Evolutionary conservation across 306 rosid genomes (phyloP).

Genomic region (Gynostemma pentaphyllum): DNA sequence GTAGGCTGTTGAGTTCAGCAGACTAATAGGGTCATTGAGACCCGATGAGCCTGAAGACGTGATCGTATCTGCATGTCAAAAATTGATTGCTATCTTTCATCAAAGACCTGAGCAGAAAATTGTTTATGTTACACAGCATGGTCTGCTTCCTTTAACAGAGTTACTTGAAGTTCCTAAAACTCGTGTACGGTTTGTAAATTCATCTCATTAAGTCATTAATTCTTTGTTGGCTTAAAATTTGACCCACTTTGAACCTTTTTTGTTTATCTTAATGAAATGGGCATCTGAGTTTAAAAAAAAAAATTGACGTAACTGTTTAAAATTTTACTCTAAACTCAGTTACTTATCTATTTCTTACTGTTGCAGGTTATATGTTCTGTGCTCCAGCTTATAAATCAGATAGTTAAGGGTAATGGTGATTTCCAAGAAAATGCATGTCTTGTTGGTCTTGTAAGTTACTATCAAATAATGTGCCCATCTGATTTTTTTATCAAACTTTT

Average conservation of each 20-base stretch:
- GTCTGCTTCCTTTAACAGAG: slow-evolving; percentile 82
- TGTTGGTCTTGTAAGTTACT: slow-evolving; percentile 81
- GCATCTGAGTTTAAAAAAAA: too few relatives aligned
- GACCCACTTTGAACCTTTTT: background rate
- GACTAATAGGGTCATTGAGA: slow-evolving; percentile 69
- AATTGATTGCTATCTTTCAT: slow-evolving; percentile 62
- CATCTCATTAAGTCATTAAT: background rate
- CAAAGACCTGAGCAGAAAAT: slow-evolving; percentile 93
- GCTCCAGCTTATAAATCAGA: slow-evolving; percentile 91
- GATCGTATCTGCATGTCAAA: slow-evolving; percentile 81
- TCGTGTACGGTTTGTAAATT: slow-evolving; percentile 49
- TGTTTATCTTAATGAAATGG: too few relatives aligned
- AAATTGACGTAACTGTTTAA: too few relatives aligned
- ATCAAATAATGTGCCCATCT: background rate
- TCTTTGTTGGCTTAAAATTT: background rate
- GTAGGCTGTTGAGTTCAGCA: slow-evolving; percentile 96
- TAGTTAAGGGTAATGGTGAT: slow-evolving; percentile 74
- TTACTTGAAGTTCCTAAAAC: slow-evolving; percentile 81
- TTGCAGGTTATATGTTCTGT: slow-evolving; percentile 89
- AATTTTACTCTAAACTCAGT: background rate
- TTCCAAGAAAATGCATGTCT: slow-evolving; percentile 96
- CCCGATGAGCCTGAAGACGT: slow-evolving; percentile 85
- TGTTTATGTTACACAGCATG: slow-evolving; percentile 87
- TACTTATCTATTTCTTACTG: background rate
- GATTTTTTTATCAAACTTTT: background rate